Conservation (phyloP, 2,329 filamentous ascomycete species). For the Aspergillus awamori region DNA sequence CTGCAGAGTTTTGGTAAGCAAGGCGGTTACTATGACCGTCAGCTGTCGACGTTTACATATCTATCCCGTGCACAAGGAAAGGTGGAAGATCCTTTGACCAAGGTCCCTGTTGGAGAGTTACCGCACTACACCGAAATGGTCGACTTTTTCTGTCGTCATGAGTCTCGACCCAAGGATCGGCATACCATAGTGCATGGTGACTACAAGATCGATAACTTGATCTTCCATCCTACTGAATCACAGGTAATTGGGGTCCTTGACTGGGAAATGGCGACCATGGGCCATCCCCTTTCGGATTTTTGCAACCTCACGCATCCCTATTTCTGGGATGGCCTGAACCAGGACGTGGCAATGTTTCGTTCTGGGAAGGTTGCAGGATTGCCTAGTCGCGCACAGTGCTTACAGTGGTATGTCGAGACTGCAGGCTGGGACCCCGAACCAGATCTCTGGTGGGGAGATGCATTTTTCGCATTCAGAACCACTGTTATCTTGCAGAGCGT, state of each 20-base stretch:
- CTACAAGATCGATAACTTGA: constrained; percentile 12
- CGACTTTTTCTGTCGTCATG: background rate
- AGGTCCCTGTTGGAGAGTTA: background rate
- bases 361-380: too few species aligned
- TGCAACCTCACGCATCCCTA: background rate
- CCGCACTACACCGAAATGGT: background rate
- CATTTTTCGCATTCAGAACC: background rate
- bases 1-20: too few species aligned
- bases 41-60: background rate
- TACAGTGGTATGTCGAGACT: background rate
- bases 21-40: constrained; percentile 1
- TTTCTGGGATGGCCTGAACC: background rate
- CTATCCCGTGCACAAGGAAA: background rate
- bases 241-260: constrained; percentile 5
- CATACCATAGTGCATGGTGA: constrained; percentile 9
- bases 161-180: constrained; percentile 1
- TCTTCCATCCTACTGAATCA: constrained; percentile 11
- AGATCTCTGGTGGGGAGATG: background rate
- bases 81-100: background rate
- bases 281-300: constrained; percentile 9
- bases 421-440: background rate
- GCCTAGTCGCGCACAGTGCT: background rate
- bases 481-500: background rate
- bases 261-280: constrained; percentile 12
- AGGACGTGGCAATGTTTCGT: background rate